Evolutionary conservation across 805 yeast species (phyloP), one percentile per base, ranked within the genome.

Genomic region (Ogataea kodamae): DNA sequence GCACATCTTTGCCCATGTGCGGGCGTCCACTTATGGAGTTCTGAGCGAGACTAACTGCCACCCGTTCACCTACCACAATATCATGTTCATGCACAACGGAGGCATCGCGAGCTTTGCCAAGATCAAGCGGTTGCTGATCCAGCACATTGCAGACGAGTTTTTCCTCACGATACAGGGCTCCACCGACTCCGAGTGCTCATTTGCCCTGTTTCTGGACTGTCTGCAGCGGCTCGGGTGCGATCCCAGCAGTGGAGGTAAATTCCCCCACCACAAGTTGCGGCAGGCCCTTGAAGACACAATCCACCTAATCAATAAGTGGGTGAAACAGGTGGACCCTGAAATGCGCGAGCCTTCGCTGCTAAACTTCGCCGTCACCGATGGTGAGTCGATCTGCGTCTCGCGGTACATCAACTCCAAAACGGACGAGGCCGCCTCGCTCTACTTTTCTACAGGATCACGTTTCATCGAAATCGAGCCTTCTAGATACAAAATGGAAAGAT

Each of bases 11-110:
- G 98, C 95, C 3, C 98, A 92, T 59, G 97, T 92, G 2, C 62
- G 98, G 42, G 97, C 98, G 0, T 84, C 95, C 0, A 92, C 98
- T 0, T 86, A 94, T 43, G 98, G 98, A 28, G 94, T 85, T 1
- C 62, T 92, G 17, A 74, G 95, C 8, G 98, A 92, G 55, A 90
- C 97, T 0, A 92, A 92, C 59, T 92, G 98, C 61, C 98, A 92
- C 57, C 98, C 98, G 0, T 92, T 92, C 61, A 78, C 83, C 3
- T 88, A 76, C 55, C 90, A 89, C 42, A 78, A 78, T 31, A 64
- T 90, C 29, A 83, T 90, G 82, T 92, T 92, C 57, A 92, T 92
- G 98, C 98, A 92, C 61, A 92, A 92, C 61, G 98, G 98, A 18
- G 92, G 86, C 0, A 76, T 92, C 15, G 69, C 89, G 8, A 76